Base-by-base conservation (phyloP, 2,329 filamentous ascomycete genomes). In the Xylaria sp. region DNA sequence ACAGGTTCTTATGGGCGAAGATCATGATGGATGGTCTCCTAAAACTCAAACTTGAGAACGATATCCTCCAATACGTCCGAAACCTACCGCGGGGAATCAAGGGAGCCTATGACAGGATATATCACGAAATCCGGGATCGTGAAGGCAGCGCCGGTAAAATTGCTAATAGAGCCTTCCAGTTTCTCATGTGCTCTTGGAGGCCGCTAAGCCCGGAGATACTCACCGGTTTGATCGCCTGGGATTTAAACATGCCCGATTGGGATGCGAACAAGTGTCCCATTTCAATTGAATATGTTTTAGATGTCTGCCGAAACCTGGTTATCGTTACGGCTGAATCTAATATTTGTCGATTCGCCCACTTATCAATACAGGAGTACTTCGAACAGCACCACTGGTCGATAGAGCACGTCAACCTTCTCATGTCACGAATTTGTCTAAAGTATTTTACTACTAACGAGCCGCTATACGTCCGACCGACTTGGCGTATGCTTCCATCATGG, bases 291-390 rank as follows among this genome's bases (percentile, higher is more conserved):
- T 56, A 52, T n/a, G 15, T 66, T 12, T 32, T 61, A 34, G 64
- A 48, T 13, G 41, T 52, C 36, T 66, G 64, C 32, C 48, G 46
- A 20, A 66, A 66, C 41, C 64, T 66, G 3, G 53, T 66, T 13
- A 28, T 46, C 10, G 39, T 66, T 18, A 45, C 20, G 1, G n/a
- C 45, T 2, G 43, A 62, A 41, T 34, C 43, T 3, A 32, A 43
- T 13, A 39, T 46, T 32, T 66, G 64, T 43, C 23, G 50, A 23
- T 66, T 66, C n/a, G 39, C 64, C 4, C 64, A 66, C 32, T 52
- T 66, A 3, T 66, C 64, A 18, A 50, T 66, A 4, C 64, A 62
- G 50, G 64, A 66, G 34, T 66, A 66, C 32, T 45, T 66, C 12
- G 57, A 66, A 39, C 52, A 45, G 18, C 36, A 56, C 12, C 57